These are phyloP conservation scores for Colletotrichum filicis DNA, from an alignment of 2,329 filamentous ascomycete genomes.

Conservation along the genomic window DNA sequence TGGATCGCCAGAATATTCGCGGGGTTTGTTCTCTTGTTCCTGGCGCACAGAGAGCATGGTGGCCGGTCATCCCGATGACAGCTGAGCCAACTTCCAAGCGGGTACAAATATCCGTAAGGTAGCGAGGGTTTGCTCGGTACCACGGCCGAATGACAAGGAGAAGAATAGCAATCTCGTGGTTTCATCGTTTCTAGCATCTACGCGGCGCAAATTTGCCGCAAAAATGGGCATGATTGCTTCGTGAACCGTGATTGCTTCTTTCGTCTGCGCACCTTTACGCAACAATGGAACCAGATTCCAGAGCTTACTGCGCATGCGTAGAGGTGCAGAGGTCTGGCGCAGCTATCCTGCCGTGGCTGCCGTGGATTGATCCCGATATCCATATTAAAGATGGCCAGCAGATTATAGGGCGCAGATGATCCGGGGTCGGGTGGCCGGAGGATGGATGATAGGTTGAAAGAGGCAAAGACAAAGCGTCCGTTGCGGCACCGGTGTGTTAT, in stretches of 20 bases:
- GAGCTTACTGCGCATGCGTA: too few species aligned
- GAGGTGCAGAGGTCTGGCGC: not conserved
- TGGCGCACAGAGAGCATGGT: not conserved
- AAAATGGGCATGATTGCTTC: not conserved
- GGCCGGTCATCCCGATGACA: not conserved
- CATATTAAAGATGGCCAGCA: constrained; percentile 7
- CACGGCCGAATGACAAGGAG: not conserved
- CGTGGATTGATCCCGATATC: constrained; percentile 7
- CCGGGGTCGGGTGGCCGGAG: not conserved
- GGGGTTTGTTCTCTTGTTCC: constrained; percentile 9
- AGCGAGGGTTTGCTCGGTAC: not conserved
- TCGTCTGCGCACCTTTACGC: not conserved
- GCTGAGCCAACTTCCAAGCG: not conserved
- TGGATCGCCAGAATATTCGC: constrained; percentile 5
- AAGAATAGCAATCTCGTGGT: not conserved
- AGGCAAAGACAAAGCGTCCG: not conserved
- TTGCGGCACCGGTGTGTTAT: not conserved
- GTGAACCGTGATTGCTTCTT: not conserved
- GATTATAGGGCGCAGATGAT: not conserved
- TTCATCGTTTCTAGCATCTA: not conserved
- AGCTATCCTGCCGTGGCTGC: constrained; percentile 2
- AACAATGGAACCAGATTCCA: not conserved
- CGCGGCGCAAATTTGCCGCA: constrained; percentile 1
- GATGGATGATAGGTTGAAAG: not conserved
- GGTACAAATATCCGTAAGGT: not conserved